Percentiles rank a stretch among this genome's conserved stretches.
Conservation (phyloP, 805 yeast species). For the Ogataea polymorpha region DNA sequence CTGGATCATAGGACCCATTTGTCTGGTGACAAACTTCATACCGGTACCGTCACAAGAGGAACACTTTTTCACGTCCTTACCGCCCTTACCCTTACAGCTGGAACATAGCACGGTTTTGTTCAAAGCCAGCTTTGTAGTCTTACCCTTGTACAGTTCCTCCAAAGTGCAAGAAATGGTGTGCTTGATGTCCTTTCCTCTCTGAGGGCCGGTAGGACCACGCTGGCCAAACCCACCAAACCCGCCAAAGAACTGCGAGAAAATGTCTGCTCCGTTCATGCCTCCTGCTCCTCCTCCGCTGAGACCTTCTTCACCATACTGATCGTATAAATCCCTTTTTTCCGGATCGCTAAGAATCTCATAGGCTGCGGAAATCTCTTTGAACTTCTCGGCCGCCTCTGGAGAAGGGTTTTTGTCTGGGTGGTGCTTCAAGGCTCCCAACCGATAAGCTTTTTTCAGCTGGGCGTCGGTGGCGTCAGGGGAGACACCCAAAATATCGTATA, state of each 20-base stretch:
- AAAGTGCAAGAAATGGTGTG: slow-evolving; percentile 82
- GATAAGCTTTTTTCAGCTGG: slow-evolving; percentile 78
- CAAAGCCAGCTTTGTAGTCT: slow-evolving; percentile 88
- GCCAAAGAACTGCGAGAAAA: slow-evolving; percentile 57
- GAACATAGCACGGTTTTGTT: slow-evolving; percentile 89
- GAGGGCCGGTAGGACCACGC: slow-evolving; percentile 76
- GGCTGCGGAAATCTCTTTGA: slow-evolving; percentile 86
- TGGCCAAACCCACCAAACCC: slow-evolving; percentile 65
- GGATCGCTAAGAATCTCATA: slow-evolving; percentile 84
- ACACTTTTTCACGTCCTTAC: slow-evolving; percentile 89
- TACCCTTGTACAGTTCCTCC: slow-evolving; percentile 93
- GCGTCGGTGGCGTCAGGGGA: slow-evolving; percentile 63
- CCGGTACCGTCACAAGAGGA: slow-evolving; percentile 88
- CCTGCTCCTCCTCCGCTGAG: slow-evolving; percentile 74
- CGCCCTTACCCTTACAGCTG: slow-evolving; percentile 93
- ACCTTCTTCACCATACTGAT: slow-evolving; percentile 91
- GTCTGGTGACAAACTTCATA: slow-evolving; percentile 86
- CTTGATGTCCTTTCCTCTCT: slow-evolving; percentile 85
- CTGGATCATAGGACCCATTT: slow-evolving; percentile 99
- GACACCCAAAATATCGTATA: slow-evolving; percentile 73
- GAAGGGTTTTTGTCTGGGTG: slow-evolving; percentile 84
- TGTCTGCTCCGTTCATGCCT: slow-evolving; percentile 49
- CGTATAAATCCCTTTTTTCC: slow-evolving; percentile 86
- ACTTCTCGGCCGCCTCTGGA: slow-evolving; percentile 93
- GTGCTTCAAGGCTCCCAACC: slow-evolving; percentile 74